These are phyloP conservation scores for Candida xyloterini DNA, from an alignment of 805 yeast species.

Conservation along the genomic window DNA sequence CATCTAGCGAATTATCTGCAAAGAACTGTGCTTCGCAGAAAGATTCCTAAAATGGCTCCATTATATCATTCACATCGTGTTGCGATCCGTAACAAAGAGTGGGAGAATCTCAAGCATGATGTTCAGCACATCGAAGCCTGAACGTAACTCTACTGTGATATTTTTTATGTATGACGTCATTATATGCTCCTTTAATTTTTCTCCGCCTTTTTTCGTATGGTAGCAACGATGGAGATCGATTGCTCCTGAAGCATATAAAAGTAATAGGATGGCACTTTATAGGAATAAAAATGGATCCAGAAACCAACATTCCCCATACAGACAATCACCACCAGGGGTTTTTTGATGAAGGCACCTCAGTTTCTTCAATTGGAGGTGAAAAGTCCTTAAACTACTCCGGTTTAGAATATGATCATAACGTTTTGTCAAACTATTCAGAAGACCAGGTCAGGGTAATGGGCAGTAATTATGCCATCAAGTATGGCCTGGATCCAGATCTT, in stretches of 20 bases:
- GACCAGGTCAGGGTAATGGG: slow-evolving; percentile 70
- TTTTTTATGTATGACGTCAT: slow-evolving; percentile 3
- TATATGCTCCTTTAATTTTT: neutral
- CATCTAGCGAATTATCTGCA: slow-evolving; percentile 42
- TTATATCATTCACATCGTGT: slow-evolving; percentile 55
- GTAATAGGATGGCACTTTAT: neutral
- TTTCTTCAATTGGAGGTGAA: slow-evolving; percentile 14
- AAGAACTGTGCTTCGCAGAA: slow-evolving; percentile 44
- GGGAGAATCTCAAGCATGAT: slow-evolving; percentile 58
- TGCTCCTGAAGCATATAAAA: slow-evolving; percentile 1
- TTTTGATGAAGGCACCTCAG: slow-evolving; percentile 5
- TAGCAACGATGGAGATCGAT: slow-evolving; percentile 2
- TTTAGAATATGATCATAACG: slow-evolving; percentile 36
- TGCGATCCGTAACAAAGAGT: slow-evolving; percentile 58
- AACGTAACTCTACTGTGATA: neutral
- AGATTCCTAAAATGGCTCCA: slow-evolving; percentile 50
- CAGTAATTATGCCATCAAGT: slow-evolving; percentile 56
- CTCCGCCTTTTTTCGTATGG: neutral
- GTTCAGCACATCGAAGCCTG: slow-evolving; percentile 45
- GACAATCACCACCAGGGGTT: neutral
- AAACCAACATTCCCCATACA: neutral
- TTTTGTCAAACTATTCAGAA: slow-evolving; percentile 55
- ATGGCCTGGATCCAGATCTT: slow-evolving; percentile 54
- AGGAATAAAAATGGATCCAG: slow-evolving; percentile 5
- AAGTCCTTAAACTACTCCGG: slow-evolving; percentile 9